Conservation (phyloP, 441 rosid species). For the Gossypium schwendimanii region DNA sequence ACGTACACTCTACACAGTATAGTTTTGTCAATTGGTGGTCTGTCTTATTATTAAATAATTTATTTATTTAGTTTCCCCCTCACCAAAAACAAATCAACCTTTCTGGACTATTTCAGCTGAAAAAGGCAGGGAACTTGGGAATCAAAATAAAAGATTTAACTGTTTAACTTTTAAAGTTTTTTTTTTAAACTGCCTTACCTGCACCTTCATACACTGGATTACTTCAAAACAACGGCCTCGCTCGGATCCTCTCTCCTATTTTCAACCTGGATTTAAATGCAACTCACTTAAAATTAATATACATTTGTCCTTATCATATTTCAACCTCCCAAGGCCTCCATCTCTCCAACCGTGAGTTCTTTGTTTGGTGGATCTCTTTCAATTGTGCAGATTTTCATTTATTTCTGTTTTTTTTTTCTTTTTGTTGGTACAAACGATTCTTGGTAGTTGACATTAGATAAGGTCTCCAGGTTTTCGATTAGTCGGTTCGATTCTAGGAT, state of each 20-base stretch:
- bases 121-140: not conserved
- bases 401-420: not conserved
- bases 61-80: no score
- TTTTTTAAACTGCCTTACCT: not conserved
- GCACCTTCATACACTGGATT: slow-evolving; percentile 1
- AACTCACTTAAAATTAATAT: not conserved
- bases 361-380: not conserved
- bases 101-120: not conserved
- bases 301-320: not conserved
- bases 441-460: not conserved
- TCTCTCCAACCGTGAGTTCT: not conserved
- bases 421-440: not conserved
- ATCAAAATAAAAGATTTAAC: not conserved
- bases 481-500: not conserved
- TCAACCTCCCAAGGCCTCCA: not conserved
- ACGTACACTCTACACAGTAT: no score
- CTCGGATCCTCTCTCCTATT: not conserved
- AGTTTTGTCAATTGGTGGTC: no score
- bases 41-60: no score
- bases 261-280: not conserved
- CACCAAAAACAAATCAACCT: no score
- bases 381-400: not conserved
- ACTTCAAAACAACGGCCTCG: not conserved
- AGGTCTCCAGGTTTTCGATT: not conserved
- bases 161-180: not conserved